Evolutionary conservation across 2,329 filamentous ascomycete species (phyloP).

Genomic region (Drechslerella dactyloides): DNA sequence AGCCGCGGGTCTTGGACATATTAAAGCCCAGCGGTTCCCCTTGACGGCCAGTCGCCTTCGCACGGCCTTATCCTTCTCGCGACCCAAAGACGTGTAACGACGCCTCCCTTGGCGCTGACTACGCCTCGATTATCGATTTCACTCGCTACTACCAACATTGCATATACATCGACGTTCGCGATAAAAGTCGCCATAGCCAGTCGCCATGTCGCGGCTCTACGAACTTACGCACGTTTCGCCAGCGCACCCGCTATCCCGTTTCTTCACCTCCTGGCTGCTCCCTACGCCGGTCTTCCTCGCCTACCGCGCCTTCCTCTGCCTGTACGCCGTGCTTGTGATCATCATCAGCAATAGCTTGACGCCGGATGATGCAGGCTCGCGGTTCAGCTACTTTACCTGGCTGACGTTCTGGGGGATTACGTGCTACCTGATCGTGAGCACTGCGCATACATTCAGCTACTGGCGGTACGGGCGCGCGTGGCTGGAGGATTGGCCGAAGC

Average conservation of each 20-base stretch:
- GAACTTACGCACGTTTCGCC: slow-evolving; percentile 52
- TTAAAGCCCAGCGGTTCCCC: background rate
- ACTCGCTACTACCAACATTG: background rate
- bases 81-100: background rate
- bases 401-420: slow-evolving; percentile 81
- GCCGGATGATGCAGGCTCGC: slow-evolving; percentile 62
- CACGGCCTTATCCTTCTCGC: background rate
- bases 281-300: slow-evolving; percentile 68
- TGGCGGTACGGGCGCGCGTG: slow-evolving; percentile 61
- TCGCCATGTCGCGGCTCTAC: slow-evolving; percentile 36
- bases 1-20: background rate
- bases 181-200: background rate
- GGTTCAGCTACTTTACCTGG: slow-evolving; percentile 83
- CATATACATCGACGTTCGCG: slow-evolving; percentile 1
- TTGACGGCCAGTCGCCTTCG: background rate
- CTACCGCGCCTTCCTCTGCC: slow-evolving; percentile 60
- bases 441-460: slow-evolving; percentile 74
- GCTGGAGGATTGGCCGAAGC: slow-evolving; percentile 67
- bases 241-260: slow-evolving; percentile 64
- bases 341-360: slow-evolving; percentile 72
- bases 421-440: slow-evolving; percentile 70
- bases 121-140: background rate
- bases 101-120: slow-evolving; percentile 3
- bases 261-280: slow-evolving; percentile 83
- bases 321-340: slow-evolving; percentile 74